Evolutionary conservation across 208 protist species (phyloP).

Genomic region (Acanthamoeba lenticulata): DNA sequence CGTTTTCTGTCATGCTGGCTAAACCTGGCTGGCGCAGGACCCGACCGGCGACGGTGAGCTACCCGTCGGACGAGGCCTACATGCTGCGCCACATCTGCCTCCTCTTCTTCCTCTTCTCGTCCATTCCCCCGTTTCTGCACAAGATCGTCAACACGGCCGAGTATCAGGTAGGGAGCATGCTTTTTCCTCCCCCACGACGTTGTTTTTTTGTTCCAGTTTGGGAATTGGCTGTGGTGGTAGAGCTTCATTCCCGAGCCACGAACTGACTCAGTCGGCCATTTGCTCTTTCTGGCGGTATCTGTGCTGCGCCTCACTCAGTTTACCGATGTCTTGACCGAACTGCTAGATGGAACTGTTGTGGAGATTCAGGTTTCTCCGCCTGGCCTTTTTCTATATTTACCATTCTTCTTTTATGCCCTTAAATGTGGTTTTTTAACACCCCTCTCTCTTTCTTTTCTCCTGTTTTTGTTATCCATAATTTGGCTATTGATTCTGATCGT

Average conservation of each 20-base stretch:
- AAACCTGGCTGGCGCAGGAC: neutral
- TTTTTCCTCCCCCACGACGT: neutral
- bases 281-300: too few relatives aligned
- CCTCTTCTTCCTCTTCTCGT: constrained; percentile 68
- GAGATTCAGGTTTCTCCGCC: constrained; percentile 32
- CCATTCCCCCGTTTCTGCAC: constrained; percentile 16
- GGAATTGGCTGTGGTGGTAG: too few relatives aligned
- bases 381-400: neutral
- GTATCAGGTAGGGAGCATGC: neutral
- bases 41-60: constrained; percentile 7
- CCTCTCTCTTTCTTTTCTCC: too few relatives aligned
- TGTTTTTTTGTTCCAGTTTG: too few relatives aligned
- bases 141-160: neutral
- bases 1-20: neutral
- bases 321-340: neutral
- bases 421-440: too few relatives aligned
- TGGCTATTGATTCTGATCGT: too few relatives aligned
- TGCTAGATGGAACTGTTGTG: constrained; percentile 51
- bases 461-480: too few relatives aligned
- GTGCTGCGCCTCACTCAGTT: neutral
- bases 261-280: too few relatives aligned
- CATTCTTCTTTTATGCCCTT: neutral
- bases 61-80: constrained; percentile 60
- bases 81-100: constrained; percentile 68
- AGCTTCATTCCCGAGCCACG: too few relatives aligned